phyloP scores from a whole-genome alignment of 345 rosid genomes.

The Mangifera indica region DNA sequence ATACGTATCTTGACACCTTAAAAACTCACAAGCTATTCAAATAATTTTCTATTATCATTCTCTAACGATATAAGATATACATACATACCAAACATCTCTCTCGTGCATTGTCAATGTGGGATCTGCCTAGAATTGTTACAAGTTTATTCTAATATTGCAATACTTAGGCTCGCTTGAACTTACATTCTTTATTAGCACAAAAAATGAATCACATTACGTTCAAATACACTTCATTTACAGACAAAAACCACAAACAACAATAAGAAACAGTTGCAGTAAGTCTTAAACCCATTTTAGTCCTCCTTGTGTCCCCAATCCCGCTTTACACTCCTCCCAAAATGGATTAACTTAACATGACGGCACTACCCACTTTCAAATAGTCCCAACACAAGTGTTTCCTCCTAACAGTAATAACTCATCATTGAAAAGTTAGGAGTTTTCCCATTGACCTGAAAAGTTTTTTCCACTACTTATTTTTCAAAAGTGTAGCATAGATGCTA shows the following conservation, averaged over 20 bases:
- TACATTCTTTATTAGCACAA: neutral
- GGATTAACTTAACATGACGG: neutral
- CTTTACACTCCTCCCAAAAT: conserved; percentile 11
- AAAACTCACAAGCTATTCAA: too few relatives aligned
- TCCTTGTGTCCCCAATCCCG: neutral
- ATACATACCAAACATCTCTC: too few relatives aligned
- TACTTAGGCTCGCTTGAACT: too few relatives aligned
- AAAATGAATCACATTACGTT: neutral
- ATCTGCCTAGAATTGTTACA: too few relatives aligned
- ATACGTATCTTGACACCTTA: too few relatives aligned
- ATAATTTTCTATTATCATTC: too few relatives aligned
- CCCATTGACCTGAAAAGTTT: neutral
- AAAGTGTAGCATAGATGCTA: neutral
- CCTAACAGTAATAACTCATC: neutral
- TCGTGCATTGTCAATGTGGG: too few relatives aligned
- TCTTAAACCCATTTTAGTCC: neutral
- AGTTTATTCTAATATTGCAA: too few relatives aligned
- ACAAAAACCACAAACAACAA: too few relatives aligned
- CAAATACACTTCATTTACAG: neutral
- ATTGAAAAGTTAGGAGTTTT: neutral
- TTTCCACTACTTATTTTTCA: neutral
- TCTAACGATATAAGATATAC: too few relatives aligned
- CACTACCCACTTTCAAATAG: neutral
- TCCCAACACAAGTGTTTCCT: conserved; percentile 2
- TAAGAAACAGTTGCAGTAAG: neutral